phyloP scores from a whole-genome alignment of 208 protist genomes.

The Trypanosoma melophagium region DNA sequence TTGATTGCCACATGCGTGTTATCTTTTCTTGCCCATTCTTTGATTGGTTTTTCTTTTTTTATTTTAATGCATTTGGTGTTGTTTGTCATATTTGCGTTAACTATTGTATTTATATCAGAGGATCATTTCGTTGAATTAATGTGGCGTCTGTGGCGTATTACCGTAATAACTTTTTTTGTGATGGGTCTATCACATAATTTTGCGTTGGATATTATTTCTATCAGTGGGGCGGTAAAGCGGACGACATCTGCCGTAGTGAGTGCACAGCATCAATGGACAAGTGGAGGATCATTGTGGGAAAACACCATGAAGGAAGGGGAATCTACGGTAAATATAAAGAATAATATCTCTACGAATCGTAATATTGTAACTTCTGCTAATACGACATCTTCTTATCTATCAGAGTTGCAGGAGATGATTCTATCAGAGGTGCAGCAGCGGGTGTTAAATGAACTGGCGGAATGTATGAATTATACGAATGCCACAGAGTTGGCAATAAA shows the following conservation, averaged over 20 bases:
- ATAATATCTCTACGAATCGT: no score
- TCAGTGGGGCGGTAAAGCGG: constrained; percentile 44
- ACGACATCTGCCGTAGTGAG: constrained; percentile 49
- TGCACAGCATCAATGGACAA: constrained; percentile 15
- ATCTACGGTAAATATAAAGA: not conserved
- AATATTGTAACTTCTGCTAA: not conserved
- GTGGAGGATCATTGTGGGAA: not conserved
- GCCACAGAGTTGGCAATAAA: constrained; percentile 34
- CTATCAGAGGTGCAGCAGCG: constrained; percentile 28
- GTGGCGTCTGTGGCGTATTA: constrained; percentile 44
- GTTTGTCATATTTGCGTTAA: constrained; percentile 38
- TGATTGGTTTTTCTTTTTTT: constrained; percentile 46
- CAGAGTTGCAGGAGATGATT: constrained; percentile 16
- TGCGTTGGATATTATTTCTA: constrained; percentile 46
- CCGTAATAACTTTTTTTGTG: constrained; percentile 47
- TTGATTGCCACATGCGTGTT: constrained; percentile 32
- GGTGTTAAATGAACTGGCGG: constrained; percentile 43
- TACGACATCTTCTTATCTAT: constrained; percentile 11
- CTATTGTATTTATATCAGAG: constrained; percentile 31
- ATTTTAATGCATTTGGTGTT: constrained; percentile 46
- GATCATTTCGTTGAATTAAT: constrained; percentile 35
- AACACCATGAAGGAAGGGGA: not conserved
- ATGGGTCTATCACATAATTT: constrained; percentile 46
- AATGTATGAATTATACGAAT: constrained; percentile 53
- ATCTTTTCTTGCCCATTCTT: constrained; percentile 34